Evolutionary conservation across 257 asterid genomes (phyloP).

Genomic region (Solanum arcanum): DNA sequence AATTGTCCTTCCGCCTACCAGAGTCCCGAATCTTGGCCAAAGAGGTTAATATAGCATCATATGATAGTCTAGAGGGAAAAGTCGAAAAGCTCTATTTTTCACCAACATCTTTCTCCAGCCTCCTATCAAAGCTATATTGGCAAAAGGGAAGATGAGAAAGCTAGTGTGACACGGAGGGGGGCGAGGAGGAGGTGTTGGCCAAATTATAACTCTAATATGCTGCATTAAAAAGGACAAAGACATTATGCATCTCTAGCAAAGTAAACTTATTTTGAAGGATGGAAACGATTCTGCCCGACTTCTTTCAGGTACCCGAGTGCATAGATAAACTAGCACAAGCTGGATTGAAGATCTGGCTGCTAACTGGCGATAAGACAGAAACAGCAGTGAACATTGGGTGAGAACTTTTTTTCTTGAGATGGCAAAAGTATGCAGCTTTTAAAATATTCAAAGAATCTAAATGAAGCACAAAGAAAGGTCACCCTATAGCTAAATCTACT

Average conservation of each 20-base stretch:
- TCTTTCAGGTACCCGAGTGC: constrained; percentile 86
- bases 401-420: constrained; percentile 16
- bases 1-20: background rate
- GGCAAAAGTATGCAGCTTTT: background rate
- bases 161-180: background rate
- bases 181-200: background rate
- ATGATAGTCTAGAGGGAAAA: background rate
- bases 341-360: constrained; percentile 95
- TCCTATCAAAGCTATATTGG: background rate
- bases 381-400: constrained; percentile 98
- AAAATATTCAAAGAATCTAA: background rate
- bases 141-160: background rate
- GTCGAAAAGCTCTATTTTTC: background rate
- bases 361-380: constrained; percentile 99
- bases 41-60: background rate
- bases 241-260: background rate
- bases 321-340: constrained; percentile 97
- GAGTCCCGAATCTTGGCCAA: background rate
- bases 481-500: background rate
- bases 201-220: background rate
- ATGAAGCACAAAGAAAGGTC: background rate
- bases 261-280: background rate
- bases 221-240: background rate
- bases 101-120: background rate
- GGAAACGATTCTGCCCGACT: background rate